phyloP scores from a whole-genome alignment of 257 asterid species.

The Plantago ovata region DNA sequence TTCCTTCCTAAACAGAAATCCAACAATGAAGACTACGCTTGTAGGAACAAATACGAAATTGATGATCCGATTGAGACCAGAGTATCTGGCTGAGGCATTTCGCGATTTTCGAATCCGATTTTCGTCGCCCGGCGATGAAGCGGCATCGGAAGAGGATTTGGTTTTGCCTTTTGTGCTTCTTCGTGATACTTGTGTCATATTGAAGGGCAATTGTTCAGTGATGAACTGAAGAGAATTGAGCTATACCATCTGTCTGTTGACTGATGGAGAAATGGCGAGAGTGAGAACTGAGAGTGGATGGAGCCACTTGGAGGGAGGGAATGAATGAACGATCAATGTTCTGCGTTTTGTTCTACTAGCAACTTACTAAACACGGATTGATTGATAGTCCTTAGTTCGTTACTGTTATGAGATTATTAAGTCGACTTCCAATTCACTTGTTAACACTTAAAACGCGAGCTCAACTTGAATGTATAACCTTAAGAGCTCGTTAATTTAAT shows the following conservation, averaged over 20 bases:
- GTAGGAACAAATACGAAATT: slow-evolving; percentile 31
- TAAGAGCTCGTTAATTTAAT: too few species aligned
- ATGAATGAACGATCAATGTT: background rate
- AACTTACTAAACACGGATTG: background rate
- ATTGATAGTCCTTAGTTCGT: too few species aligned
- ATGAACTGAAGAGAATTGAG: background rate
- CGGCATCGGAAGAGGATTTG: slow-evolving; percentile 29
- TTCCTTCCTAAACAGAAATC: slow-evolving; percentile 33
- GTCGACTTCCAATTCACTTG: too few species aligned
- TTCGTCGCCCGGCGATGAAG: slow-evolving; percentile 18
- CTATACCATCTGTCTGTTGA: background rate
- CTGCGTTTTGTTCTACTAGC: background rate
- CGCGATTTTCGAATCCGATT: slow-evolving; percentile 28
- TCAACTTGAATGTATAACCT: too few species aligned
- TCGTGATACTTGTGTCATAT: slow-evolving; percentile 58
- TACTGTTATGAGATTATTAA: too few species aligned
- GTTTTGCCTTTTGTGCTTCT: slow-evolving; percentile 39
- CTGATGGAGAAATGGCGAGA: background rate
- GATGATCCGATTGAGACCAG: slow-evolving; percentile 36
- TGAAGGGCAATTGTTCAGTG: background rate
- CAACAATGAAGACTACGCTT: slow-evolving; percentile 32
- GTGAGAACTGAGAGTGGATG: too few species aligned
- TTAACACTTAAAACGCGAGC: too few species aligned
- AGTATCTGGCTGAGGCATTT: slow-evolving; percentile 28
- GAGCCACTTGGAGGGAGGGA: slow-evolving; percentile 1